These are phyloP conservation scores for Stemphylium lycopersici DNA, from an alignment of 2,329 filamentous ascomycete genomes.

Conservation along the genomic window DNA sequence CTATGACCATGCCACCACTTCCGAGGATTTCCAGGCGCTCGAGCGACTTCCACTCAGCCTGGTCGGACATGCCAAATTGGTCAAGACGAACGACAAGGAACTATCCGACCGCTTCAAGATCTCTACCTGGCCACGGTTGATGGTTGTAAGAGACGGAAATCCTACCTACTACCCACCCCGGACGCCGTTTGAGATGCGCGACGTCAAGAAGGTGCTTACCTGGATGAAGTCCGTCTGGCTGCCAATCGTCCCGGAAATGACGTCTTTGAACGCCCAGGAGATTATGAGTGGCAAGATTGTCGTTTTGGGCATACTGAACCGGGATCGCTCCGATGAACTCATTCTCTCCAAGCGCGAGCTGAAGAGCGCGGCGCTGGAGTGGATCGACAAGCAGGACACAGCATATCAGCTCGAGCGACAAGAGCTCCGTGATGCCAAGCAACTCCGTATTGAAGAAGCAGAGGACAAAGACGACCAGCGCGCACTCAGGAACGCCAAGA, in stretches of 20 bases:
- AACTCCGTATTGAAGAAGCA: slow-evolving; percentile 93
- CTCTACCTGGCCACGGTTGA: slow-evolving; percentile 90
- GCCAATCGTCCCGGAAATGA: slow-evolving; percentile 92
- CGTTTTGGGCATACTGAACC: slow-evolving; percentile 87
- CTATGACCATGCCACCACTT: slow-evolving; percentile 93
- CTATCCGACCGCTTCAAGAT: slow-evolving; percentile 89
- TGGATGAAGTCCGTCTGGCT: slow-evolving; percentile 99
- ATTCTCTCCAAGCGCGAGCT: slow-evolving; percentile 80
- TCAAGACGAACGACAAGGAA: slow-evolving; percentile 82
- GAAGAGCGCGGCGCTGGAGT: slow-evolving; percentile 93
- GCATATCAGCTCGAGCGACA: slow-evolving; percentile 92
- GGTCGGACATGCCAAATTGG: slow-evolving; percentile 88
- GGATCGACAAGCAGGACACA: slow-evolving; percentile 96
- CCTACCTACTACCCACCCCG: slow-evolving; percentile 89
- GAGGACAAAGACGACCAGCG: slow-evolving; percentile 91
- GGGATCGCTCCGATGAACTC: slow-evolving; percentile 80
- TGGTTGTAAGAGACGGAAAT: slow-evolving; percentile 87
- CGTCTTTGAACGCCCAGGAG: slow-evolving; percentile 86
- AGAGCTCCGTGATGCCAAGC: slow-evolving; percentile 91
- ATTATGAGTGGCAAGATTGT: slow-evolving; percentile 95
- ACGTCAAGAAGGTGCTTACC: slow-evolving; percentile 76
- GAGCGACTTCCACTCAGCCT: slow-evolving; percentile 86
- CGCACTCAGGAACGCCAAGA: slow-evolving; percentile 84
- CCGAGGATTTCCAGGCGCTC: slow-evolving; percentile 87
- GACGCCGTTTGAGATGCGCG: slow-evolving; percentile 89